These are phyloP conservation scores for Pistacia atlantica DNA, from an alignment of 345 rosid species.

Conservation along the genomic window DNA sequence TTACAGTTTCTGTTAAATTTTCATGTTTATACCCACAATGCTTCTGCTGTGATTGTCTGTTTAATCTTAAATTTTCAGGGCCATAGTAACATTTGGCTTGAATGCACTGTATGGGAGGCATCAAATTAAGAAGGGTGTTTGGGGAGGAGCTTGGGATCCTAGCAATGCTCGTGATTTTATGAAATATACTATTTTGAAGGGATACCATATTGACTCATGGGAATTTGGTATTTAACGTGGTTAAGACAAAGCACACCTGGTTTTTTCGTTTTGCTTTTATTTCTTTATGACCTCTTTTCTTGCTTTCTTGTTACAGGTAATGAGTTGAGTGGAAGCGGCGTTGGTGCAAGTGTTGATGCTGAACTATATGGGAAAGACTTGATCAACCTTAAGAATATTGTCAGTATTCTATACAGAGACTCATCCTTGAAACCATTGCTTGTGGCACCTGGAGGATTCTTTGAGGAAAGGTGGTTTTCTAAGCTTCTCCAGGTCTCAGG, in stretches of 20 bases:
- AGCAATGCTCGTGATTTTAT: constrained; percentile 73
- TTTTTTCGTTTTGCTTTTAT: neutral
- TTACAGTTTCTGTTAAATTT: neutral
- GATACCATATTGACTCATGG: constrained; percentile 88
- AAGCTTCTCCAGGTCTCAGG: constrained; percentile 83
- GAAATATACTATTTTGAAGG: constrained; percentile 74
- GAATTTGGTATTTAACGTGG: constrained; percentile 72
- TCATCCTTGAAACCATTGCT: constrained; percentile 59
- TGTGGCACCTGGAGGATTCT: constrained; percentile 96
- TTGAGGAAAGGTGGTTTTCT: constrained; percentile 65
- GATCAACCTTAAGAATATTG: constrained; percentile 55
- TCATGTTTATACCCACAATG: neutral
- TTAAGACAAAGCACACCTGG: constrained; percentile 13
- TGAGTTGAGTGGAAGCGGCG: constrained; percentile 81
- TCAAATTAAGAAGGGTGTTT: constrained; percentile 42
- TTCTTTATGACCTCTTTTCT: constrained; percentile 17
- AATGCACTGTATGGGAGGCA: constrained; percentile 92
- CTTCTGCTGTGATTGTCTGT: constrained; percentile 1
- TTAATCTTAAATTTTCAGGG: constrained; percentile 52
- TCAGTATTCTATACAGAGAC: constrained; percentile 56
- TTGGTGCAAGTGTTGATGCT: constrained; percentile 79
- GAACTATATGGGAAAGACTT: constrained; percentile 81
- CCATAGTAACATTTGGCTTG: constrained; percentile 74
- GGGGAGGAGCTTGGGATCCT: constrained; percentile 95
- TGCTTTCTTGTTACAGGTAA: constrained; percentile 56